These are phyloP conservation scores for Aureobasidium melanogenum DNA, from an alignment of 2,329 filamentous ascomycete species.

Conservation along the genomic window DNA sequence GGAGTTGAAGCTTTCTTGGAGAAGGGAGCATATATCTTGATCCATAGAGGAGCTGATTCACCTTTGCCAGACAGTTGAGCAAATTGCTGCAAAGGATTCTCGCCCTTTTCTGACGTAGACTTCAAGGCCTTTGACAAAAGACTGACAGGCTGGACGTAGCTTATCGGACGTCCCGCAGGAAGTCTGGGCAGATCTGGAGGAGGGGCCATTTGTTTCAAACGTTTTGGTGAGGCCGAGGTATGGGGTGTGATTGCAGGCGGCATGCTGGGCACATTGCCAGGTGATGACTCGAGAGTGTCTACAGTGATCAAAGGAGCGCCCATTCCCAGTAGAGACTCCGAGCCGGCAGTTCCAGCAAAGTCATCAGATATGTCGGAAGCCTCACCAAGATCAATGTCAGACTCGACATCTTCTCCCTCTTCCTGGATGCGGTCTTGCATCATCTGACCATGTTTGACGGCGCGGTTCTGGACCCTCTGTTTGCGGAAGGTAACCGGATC, in stretches of 20 bases:
- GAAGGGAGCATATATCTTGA: constrained; percentile 70
- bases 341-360: constrained; percentile 60
- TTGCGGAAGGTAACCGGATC: constrained; percentile 58
- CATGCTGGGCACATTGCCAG: constrained; percentile 27
- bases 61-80: constrained; percentile 69
- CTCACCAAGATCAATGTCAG: constrained; percentile 29
- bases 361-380: constrained; percentile 41
- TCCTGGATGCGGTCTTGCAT: constrained; percentile 46
- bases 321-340: constrained; percentile 57
- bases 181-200: constrained; percentile 53
- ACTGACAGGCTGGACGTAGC: constrained; percentile 61
- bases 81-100: constrained; percentile 67
- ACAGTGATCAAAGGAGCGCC: constrained; percentile 34
- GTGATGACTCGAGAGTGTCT: constrained; percentile 14
- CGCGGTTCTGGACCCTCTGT: constrained; percentile 44
- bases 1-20: constrained; percentile 56
- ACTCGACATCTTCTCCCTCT: constrained; percentile 28
- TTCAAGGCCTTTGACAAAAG: constrained; percentile 63
- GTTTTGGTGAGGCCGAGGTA: constrained; percentile 6
- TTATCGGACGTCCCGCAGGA: constrained; percentile 64
- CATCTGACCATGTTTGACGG: constrained; percentile 45
- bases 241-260: constrained; percentile 40
- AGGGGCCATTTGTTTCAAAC: constrained; percentile 53
- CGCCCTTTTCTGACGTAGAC: constrained; percentile 59
- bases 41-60: constrained; percentile 64